A percentile compares a stretch with the other conserved stretches of the same genome.
Conservation (phyloP, 306 rosid species). For the Leucaena leucocephala region DNA sequence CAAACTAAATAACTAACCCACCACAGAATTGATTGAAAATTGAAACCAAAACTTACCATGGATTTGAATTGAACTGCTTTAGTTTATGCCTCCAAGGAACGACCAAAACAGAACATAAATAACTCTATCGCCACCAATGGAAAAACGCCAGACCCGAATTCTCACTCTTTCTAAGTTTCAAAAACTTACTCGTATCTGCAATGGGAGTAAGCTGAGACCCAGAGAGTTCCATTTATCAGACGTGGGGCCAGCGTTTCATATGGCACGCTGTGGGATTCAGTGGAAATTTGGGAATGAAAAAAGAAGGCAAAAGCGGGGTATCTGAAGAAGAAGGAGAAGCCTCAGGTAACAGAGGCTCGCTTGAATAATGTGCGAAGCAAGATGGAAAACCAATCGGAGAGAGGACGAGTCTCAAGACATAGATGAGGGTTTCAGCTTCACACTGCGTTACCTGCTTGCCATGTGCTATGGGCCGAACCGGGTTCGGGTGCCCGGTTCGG, state of each 20-base stretch:
- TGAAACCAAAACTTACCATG: background rate
- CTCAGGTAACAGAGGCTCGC: background rate
- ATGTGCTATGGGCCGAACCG: background rate
- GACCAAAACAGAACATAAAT: background rate
- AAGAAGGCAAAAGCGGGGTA: background rate
- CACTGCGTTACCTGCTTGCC: background rate
- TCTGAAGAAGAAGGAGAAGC: background rate
- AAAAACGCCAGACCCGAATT: background rate
- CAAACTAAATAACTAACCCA: background rate
- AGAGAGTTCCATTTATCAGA: background rate
- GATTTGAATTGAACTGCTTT: background rate
- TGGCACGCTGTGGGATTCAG: background rate
- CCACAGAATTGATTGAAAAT: background rate
- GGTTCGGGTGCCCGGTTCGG: background rate
- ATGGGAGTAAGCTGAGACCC: background rate
- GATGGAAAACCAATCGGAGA: background rate
- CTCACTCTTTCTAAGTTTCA: background rate
- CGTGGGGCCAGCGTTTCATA: background rate
- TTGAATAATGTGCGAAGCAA: background rate
- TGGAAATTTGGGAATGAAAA: background rate
- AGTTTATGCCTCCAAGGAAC: background rate
- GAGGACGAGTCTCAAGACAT: background rate
- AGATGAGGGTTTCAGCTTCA: background rate
- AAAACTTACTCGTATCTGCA: background rate
- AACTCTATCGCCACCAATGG: too few species aligned